Evolutionary conservation across 106 monocot genomes (phyloP).

Genomic region (Allium fistulosum): DNA sequence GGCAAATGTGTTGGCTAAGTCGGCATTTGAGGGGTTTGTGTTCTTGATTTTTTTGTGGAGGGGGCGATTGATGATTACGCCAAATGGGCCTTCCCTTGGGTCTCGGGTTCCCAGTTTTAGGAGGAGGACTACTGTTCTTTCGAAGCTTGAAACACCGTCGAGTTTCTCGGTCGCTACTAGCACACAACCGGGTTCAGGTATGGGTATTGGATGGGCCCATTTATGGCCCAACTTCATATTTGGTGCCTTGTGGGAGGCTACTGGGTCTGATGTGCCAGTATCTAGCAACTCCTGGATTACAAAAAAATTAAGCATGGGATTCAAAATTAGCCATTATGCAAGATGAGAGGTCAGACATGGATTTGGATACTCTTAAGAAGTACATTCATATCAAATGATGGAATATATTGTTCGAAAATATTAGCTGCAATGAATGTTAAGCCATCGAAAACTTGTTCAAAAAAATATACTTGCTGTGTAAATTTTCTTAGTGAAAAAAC

Average conservation of each 20-base stretch:
- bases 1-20: constrained; percentile 47
- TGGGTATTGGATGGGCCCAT: constrained; percentile 82
- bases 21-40: constrained; percentile 44
- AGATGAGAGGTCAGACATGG: too few relatives aligned
- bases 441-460: too few relatives aligned
- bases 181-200: constrained; percentile 80
- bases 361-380: too few relatives aligned
- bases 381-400: too few relatives aligned
- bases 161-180: constrained; percentile 85
- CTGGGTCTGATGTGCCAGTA: constrained; percentile 8
- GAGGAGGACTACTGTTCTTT: constrained; percentile 75
- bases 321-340: too few relatives aligned
- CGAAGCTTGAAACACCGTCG: constrained; percentile 65
- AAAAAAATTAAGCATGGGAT: too few relatives aligned
- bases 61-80: constrained; percentile 78
- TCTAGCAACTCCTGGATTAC: constrained; percentile 29
- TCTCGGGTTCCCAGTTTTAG: constrained; percentile 60
- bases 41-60: constrained; percentile 71
- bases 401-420: too few relatives aligned
- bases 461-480: too few relatives aligned
- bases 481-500: too few relatives aligned
- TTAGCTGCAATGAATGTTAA: too few relatives aligned
- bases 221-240: constrained; percentile 22
- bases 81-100: constrained; percentile 68
- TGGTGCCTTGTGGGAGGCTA: constrained; percentile 12